Base-by-base conservation (phyloP, 108 stramenopile genomes). In the Cyclotella baltica region DNA sequence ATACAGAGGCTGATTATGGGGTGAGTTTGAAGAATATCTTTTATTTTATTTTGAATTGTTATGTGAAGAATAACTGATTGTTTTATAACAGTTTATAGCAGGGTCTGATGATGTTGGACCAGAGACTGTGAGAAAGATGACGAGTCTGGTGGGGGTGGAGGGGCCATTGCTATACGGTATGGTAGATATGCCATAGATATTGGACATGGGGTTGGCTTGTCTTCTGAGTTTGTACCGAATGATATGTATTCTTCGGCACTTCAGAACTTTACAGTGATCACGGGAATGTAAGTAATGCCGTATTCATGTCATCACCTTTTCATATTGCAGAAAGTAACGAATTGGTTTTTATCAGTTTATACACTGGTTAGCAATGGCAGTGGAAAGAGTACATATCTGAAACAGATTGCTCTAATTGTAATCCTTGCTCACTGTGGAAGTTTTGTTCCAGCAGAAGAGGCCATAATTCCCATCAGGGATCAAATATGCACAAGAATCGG, bases 341-440 rank as follows among this genome's bases (percentile, higher is more conserved):
- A 4, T 3, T 56, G 55, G 11, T 2, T 53, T 56, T 10, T 56
- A 27, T 25, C 23, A 5, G 1, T 56, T 22, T 3, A 1, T 27
- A 3, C 2, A 25, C 25, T 2, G 11, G 25, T 23, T 16, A 61
- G 59, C 40, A 96, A 92, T 68, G 92, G 77, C 15, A 84, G 86
- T 40, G 95, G 93, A 18, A 94, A 96, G 78, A 89, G 87, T 48
- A 96, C 96, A 1, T 97, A 97, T 72, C 61, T 97, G 66, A 97
- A 97, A 70, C 93, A 94, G 63, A 83, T 97, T 65, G 98, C 93
- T 18, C 92, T 94, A 58, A 92, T 92, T 68, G 89, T 89, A 23
- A 85, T 98, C 13, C 90, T 98, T 20, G 97, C 96, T 6, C 98
- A 98, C 62, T 93, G 91, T 56, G 98, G 98, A 50, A 88, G 93